These are phyloP conservation scores for Aspergillus saccharolyticus DNA, from an alignment of 495 filamentous ascomycete species.

Conservation along the genomic window DNA sequence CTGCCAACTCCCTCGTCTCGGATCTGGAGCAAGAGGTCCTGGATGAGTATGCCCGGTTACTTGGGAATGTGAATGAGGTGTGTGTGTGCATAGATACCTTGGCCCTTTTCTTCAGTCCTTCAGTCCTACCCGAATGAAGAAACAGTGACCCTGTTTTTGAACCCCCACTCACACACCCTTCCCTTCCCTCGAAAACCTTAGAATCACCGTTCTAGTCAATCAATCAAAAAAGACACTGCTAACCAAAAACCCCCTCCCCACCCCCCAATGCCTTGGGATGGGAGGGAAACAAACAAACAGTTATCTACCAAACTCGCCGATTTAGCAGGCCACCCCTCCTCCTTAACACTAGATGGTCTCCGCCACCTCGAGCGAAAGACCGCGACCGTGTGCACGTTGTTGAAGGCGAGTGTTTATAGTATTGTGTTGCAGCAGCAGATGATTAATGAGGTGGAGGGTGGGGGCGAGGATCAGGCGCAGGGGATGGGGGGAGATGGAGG, in stretches of 20 bases:
- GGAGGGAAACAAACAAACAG: slow-evolving; percentile 13
- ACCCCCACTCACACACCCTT: too few species aligned
- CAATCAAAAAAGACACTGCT: too few species aligned
- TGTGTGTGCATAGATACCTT: too few species aligned
- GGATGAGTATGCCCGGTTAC: slow-evolving; percentile 82
- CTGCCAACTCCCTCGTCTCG: slow-evolving; percentile 42
- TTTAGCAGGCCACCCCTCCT: slow-evolving; percentile 29
- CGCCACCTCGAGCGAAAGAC: slow-evolving; percentile 89
- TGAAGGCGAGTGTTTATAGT: slow-evolving; percentile 97
- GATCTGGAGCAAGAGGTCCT: slow-evolving; percentile 91
- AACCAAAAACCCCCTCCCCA: background rate
- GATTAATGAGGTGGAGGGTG: slow-evolving; percentile 52
- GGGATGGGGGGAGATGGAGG: slow-evolving; percentile 25
- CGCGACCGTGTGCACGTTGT: slow-evolving; percentile 83
- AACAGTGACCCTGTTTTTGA: too few species aligned
- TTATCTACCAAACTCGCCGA: slow-evolving; percentile 36
- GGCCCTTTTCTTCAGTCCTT: too few species aligned
- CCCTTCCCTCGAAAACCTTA: background rate
- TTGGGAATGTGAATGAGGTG: slow-evolving; percentile 90
- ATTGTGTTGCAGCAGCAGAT: slow-evolving; percentile 98
- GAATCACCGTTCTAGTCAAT: too few species aligned
- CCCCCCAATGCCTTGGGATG: too few species aligned
- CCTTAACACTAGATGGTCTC: slow-evolving; percentile 61
- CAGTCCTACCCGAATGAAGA: too few species aligned
- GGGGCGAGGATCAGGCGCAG: slow-evolving; percentile 30